Base-by-base conservation (phyloP, 345 rosid genomes). In the Salix exigua region DNA sequence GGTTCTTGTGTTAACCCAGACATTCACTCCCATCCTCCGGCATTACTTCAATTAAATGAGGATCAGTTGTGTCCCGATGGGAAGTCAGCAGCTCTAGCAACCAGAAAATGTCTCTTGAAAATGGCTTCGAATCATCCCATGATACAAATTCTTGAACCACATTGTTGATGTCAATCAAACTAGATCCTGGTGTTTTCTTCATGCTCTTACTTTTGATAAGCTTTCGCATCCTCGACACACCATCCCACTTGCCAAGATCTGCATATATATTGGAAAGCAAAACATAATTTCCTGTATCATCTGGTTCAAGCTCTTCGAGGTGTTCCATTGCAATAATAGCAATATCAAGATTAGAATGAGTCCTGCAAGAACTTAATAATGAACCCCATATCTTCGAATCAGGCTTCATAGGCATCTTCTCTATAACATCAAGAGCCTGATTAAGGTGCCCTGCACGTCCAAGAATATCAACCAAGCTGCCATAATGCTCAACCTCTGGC, bases 231-330 rank as follows among this genome's bases (percentile, higher is more conserved):
- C 81, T 80, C 2, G 86, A 85, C 28, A 87, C 91, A 6, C 79
- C 89, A 1, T 88, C 86, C 84, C 88, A 81, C 70, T 80, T 84
- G 50, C 92, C 91, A 26, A 85, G 69, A 69, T 85, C 88, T 4
- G 92, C 92, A 74, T 84, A 88, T n/a, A 88, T 86, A 55, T 90
- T 90, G 4, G 86, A 82, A 37, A 88, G 89, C 87, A 88, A 63
- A 17, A 88, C 87, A 38, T 80, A 85, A 68, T 91, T 86, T 16
- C 95, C 90, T 65, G 86, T 62, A 48, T 82, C 91, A n/a, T 79
- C 87, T 1, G 91, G 88, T 79, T 89, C 96, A 35, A 91, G 83
- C 82, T 79, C 81, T 18, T 77, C 74, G 35, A 87, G 86, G 50
- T 83, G 85, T 74, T 86, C 80, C 86, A 89, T 81, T 83, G 83